Percentiles rank a stretch among this genome's conserved stretches.
Conservation (phyloP, 352 stramenopile genomes). For the Hyaloperonospora brassicae region DNA sequence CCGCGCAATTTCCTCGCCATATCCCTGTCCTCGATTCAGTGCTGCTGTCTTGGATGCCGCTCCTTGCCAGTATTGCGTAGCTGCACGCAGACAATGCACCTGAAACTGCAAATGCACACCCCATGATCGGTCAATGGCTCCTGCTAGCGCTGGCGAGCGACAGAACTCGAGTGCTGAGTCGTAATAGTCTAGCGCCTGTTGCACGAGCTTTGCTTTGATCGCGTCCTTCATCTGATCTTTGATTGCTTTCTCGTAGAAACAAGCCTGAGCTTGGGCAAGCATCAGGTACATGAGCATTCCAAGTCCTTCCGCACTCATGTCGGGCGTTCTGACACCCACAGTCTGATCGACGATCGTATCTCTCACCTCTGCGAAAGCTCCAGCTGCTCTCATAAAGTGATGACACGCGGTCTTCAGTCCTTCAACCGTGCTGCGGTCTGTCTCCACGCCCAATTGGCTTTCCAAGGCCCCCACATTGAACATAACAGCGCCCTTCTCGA, state of each 20-base stretch:
- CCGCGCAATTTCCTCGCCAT: constrained; percentile 70
- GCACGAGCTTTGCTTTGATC: constrained; percentile 78
- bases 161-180: constrained; percentile 44
- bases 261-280: constrained; percentile 82
- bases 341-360: constrained; percentile 41
- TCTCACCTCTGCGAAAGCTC: constrained; percentile 59
- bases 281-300: constrained; percentile 65
- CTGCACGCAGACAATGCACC: constrained; percentile 58
- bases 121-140: constrained; percentile 60
- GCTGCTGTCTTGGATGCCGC: constrained; percentile 55
- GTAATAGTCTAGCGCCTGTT: constrained; percentile 70
- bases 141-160: constrained; percentile 39
- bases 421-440: constrained; percentile 58
- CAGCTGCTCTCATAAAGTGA: constrained; percentile 82
- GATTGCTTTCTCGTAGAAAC: constrained; percentile 89
- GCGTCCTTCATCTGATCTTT: constrained; percentile 81
- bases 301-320: constrained; percentile 61
- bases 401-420: constrained; percentile 78
- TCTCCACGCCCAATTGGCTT: constrained; percentile 74
- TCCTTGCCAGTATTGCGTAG: constrained; percentile 71
- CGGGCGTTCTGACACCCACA: constrained; percentile 36
- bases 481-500: constrained; percentile 76
- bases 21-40: constrained; percentile 44
- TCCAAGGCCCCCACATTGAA: constrained; percentile 84
- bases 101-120: constrained; percentile 59